phyloP scores from a whole-genome alignment of 1,284 basidiomycete genomes.

The Rhodotorula sp. region DNA sequence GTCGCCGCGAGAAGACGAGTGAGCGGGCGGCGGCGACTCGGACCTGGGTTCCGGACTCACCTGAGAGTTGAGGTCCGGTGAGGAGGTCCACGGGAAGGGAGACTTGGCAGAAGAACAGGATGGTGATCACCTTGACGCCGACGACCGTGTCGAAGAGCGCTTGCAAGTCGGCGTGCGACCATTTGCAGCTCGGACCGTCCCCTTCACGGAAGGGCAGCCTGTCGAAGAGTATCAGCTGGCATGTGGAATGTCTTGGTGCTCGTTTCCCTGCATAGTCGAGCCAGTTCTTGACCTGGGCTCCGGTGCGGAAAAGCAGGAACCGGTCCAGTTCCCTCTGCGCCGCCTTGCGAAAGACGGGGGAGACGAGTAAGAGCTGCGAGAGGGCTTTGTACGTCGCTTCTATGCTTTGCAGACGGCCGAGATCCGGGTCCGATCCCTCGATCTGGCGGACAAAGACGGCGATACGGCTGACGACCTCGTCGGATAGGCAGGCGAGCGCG shows the following conservation, averaged over 20 bases:
- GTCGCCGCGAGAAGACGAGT: no score
- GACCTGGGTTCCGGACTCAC: neutral
- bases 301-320: neutral
- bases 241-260: neutral
- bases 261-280: neutral
- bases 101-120: neutral
- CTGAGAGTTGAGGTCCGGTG: neutral
- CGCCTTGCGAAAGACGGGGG: neutral
- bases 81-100: neutral
- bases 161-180: neutral
- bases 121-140: neutral
- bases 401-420: no score
- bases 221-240: neutral
- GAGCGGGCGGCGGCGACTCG: neutral
- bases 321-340: neutral
- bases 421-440: no score
- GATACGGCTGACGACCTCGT: no score
- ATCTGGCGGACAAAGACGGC: no score
- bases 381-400: neutral
- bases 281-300: neutral
- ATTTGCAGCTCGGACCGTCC: neutral
- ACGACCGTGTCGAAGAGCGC: neutral
- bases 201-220: neutral
- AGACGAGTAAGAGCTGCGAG: neutral
- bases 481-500: no score